Evolutionary conservation across 2,329 filamentous ascomycete genomes (phyloP).

Genomic region (Epichloe gansuensis): DNA sequence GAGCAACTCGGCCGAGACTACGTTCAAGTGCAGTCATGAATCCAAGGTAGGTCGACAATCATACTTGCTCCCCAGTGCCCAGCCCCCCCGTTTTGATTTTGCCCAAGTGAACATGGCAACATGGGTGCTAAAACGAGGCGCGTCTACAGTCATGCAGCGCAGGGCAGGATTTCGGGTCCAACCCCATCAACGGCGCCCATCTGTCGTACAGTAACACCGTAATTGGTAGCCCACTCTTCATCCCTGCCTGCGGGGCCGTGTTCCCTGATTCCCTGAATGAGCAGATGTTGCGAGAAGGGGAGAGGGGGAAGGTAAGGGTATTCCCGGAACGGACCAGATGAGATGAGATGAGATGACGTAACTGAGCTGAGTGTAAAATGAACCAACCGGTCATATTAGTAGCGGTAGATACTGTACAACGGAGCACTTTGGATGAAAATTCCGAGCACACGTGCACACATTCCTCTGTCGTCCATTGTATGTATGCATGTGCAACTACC

Average conservation of each 20-base stretch:
- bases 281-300: not conserved
- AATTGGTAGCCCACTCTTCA: conserved; percentile 2
- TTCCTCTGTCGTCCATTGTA: no score
- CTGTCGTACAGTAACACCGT: conserved; percentile 2
- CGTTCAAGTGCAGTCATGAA: not conserved
- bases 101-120: no score
- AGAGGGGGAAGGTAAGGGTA: not conserved
- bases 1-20: not conserved
- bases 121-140: no score
- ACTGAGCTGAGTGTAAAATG: no score
- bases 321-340: not conserved
- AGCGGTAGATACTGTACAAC: no score
- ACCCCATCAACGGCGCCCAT: conserved; percentile 3
- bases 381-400: no score
- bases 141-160: not conserved
- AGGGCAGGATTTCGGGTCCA: conserved; percentile 2
- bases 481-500: no score
- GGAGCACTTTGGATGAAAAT: no score
- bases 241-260: not conserved
- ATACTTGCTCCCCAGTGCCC: no score
- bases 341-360: no score
- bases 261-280: conserved; percentile 1
- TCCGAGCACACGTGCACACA: no score
- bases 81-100: no score
- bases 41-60: not conserved